Conservation (phyloP, 139 green algal species). For the Chlorella sorokiniana region DNA sequence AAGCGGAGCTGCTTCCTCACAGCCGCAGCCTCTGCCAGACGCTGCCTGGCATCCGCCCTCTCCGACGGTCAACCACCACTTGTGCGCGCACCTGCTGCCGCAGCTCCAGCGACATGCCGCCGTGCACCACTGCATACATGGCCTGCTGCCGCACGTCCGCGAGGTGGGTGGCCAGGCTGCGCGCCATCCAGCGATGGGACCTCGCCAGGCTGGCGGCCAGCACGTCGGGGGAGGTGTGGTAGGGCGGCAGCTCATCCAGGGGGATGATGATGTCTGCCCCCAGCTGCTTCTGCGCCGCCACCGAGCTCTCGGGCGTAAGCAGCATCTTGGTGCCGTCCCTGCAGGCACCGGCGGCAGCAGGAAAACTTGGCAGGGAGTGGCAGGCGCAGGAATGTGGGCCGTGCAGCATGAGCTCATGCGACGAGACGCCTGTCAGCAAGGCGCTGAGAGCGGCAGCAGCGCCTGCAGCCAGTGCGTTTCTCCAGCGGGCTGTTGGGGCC, state of each 20-base stretch:
- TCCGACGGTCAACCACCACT: too few species aligned
- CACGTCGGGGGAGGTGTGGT: slow-evolving; percentile 32
- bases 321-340: slow-evolving; percentile 42
- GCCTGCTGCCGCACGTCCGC: slow-evolving; percentile 50
- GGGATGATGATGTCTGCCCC: slow-evolving; percentile 66
- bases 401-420: too few species aligned
- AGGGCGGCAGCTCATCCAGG: slow-evolving; percentile 61
- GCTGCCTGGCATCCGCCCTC: too few species aligned
- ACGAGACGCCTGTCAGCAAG: not conserved
- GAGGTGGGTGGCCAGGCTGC: slow-evolving; percentile 50
- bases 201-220: slow-evolving; percentile 41
- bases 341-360: not conserved
- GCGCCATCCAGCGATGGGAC: slow-evolving; percentile 55
- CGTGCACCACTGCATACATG: slow-evolving; percentile 65
- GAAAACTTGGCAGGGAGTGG: not conserved
- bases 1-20: not conserved
- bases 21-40: too few species aligned
- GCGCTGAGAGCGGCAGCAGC: not conserved
- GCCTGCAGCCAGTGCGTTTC: too few species aligned
- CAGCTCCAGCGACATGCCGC: slow-evolving; percentile 43
- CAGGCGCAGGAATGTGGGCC: not conserved
- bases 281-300: slow-evolving; percentile 56
- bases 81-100: too few species aligned
- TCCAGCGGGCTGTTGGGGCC: too few species aligned
- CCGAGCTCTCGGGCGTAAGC: slow-evolving; percentile 54